These are phyloP conservation scores for Tylopilus intermedius DNA, from an alignment of 768 basidiomycete genomes.

Conservation along the genomic window DNA sequence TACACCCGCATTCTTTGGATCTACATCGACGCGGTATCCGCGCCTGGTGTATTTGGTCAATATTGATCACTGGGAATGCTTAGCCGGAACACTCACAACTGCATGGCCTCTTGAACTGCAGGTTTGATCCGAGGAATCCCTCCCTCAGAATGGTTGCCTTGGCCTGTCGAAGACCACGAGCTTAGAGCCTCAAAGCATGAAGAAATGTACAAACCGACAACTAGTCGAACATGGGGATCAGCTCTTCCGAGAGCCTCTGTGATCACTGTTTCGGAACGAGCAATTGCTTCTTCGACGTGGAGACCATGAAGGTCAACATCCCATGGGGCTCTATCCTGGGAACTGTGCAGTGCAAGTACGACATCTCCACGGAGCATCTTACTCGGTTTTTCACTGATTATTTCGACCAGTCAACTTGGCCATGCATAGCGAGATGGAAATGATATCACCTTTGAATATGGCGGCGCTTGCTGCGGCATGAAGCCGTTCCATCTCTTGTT, in stretches of 20 bases:
- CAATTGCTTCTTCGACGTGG: slow-evolving; percentile 87
- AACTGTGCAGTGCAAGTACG: not conserved
- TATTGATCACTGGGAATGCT: not conserved
- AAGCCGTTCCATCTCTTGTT: slow-evolving; percentile 65
- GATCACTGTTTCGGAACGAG: slow-evolving; percentile 67
- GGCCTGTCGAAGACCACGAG: slow-evolving; percentile 42
- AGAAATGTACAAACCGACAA: slow-evolving; percentile 62
- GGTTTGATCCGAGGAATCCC: slow-evolving; percentile 83
- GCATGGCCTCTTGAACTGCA: slow-evolving; percentile 79
- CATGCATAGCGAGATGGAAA: slow-evolving; percentile 9
- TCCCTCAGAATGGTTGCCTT: slow-evolving; percentile 79
- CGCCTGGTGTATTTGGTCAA: slow-evolving; percentile 42
- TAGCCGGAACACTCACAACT: slow-evolving; percentile 44
- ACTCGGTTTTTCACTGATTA: slow-evolving; percentile 60
- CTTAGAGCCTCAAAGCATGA: not conserved
- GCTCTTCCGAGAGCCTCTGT: slow-evolving; percentile 49
- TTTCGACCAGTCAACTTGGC: not conserved
- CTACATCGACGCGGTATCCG: slow-evolving; percentile 64
- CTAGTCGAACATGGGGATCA: slow-evolving; percentile 62
- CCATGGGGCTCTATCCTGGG: slow-evolving; percentile 54
- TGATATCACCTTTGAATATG: slow-evolving; percentile 60
- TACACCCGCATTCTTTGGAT: slow-evolving; percentile 79
- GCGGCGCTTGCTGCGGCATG: slow-evolving; percentile 78
- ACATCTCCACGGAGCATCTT: not conserved
- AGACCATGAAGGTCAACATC: slow-evolving; percentile 89